A percentile compares a stretch with the other conserved stretches of the same genome.
Conservation (phyloP, 768 basidiomycete genomes). For the Leccinum longicurvipes region DNA sequence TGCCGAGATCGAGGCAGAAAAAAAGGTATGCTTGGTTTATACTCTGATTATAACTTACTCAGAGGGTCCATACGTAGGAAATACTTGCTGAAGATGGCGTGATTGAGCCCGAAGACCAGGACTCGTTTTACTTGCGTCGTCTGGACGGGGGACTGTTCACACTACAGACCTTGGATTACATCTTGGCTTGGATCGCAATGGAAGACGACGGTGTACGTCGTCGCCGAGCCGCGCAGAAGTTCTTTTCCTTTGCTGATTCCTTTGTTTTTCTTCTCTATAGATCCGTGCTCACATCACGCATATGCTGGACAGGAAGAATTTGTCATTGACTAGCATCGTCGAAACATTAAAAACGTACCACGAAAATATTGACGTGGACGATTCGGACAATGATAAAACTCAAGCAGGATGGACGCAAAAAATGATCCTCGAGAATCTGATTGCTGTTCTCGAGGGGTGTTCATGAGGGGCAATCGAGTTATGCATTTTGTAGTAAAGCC, state of each 20-base stretch:
- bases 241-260: slow-evolving; percentile 8
- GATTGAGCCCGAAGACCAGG: slow-evolving; percentile 59
- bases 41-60: background rate
- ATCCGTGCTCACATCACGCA: slow-evolving; percentile 70
- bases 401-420: slow-evolving; percentile 51
- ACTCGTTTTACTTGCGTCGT: slow-evolving; percentile 79
- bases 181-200: slow-evolving; percentile 93
- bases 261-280: slow-evolving; percentile 40
- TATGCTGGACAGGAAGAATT: slow-evolving; percentile 72
- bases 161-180: slow-evolving; percentile 89
- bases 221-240: background rate
- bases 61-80: slow-evolving; percentile 36
- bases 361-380: slow-evolving; percentile 66
- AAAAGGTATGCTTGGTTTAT: slow-evolving; percentile 43
- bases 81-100: slow-evolving; percentile 55
- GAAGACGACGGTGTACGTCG: slow-evolving; percentile 91
- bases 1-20: slow-evolving; percentile 64
- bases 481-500: slow-evolving; percentile 13
- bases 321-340: slow-evolving; percentile 68
- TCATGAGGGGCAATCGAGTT: slow-evolving; percentile 16
- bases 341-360: slow-evolving; percentile 67
- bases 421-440: slow-evolving; percentile 66
- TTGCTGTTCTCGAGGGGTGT: slow-evolving; percentile 51
- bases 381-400: slow-evolving; percentile 31
- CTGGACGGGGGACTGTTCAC: slow-evolving; percentile 87